Evolutionary conservation across 805 yeast genomes (phyloP), one percentile per base, ranked within the genome.

Genomic region (Kregervanrija fluxuum): DNA sequence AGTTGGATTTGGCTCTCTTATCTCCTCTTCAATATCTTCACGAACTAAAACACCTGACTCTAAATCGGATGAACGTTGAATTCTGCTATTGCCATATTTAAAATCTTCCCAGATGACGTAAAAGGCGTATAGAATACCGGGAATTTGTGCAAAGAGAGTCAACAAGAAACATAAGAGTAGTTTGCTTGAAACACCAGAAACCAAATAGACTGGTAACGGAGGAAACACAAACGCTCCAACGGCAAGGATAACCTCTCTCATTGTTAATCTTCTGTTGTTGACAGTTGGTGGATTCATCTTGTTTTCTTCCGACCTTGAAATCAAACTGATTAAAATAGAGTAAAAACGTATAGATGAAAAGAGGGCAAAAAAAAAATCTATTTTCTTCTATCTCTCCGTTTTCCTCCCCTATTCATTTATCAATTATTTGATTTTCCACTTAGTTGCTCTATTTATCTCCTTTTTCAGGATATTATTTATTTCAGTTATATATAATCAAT

Each of bases 141-240:
- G 78, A 35, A 76, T 48, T 51, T 73, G 75, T 2, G 78, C 79
- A 32, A 75, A 57, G 22, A 73, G 38, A 37, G 73, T 71, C 38
- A 76, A 64, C 28, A 70, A 39, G 22, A 74, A 57, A 43, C 69
- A 64, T 17, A 75, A 59, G 31, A 68, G 47, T 12, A 77, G 65
- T 51, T 83, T 85, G 32, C 66, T 56, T 2, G 82, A 68, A 52
- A 77, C 43, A 1, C 93, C 93, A 40, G 79, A 66, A 56, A 88
- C 70, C 33, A 82, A 69, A 60, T 79, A 63, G 10, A 85, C 89
- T 0, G 90, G 85, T 11, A 84, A 67, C 0, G 93, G 93, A 2
- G 95, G 93, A 56, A 81, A 70, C 41, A 84, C 68, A 41, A 82
- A 70, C 3, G 87, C 81, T 8, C 80, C 57, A 1, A 79, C 51